Base-by-base conservation (phyloP, 1,139 yeast genomes). In the Saccharomyces hybrid region DNA sequence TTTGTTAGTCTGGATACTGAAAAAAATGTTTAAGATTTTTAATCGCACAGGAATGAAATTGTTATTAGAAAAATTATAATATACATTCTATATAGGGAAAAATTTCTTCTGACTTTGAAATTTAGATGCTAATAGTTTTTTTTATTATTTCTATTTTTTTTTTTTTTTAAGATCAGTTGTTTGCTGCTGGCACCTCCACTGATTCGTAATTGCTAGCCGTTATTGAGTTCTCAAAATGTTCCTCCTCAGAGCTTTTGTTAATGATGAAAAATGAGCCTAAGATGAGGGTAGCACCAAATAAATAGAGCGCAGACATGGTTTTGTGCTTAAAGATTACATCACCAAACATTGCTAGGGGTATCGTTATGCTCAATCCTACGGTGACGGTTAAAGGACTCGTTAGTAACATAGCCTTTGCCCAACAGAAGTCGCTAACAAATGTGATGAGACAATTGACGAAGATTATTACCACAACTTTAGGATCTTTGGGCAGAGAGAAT, bases 341-440 rank as follows among this genome's bases (percentile, higher is more conserved):
- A 28, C 97, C 97, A 23, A 89, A 71, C 88, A 91, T 86, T 1
- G 97, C 96, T 57, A 91, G 77, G 0, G 98, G 98, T 42, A 91
- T 91, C 0, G 97, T 88, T 63, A 91, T 82, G 25, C 95, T 85
- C 49, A 91, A 76, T 0, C 98, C 98, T 13, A 90, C 95, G 0
- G 98, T 91, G 2, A 90, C 97, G 0, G 96, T 90, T 60, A 91
- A 76, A 0, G 98, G 98, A 50, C 93, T 84, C 1, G 97, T 91
- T 67, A 91, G 74, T 30, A 91, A 77, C 77, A 90, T 93, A 0
- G 97, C 95, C 62, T 88, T 80, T 48, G 96, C 95, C 98, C 98
- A 91, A 64, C 95, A 83, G 62, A 86, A 88, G 67, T 91, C 98
- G 34, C 95, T 86, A 23, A 89, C 72, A 61, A 91, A 83, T 0